These are phyloP conservation scores for Malassezia arunalokei DNA, from an alignment of 1,284 basidiomycete genomes.

Conservation along the genomic window DNA sequence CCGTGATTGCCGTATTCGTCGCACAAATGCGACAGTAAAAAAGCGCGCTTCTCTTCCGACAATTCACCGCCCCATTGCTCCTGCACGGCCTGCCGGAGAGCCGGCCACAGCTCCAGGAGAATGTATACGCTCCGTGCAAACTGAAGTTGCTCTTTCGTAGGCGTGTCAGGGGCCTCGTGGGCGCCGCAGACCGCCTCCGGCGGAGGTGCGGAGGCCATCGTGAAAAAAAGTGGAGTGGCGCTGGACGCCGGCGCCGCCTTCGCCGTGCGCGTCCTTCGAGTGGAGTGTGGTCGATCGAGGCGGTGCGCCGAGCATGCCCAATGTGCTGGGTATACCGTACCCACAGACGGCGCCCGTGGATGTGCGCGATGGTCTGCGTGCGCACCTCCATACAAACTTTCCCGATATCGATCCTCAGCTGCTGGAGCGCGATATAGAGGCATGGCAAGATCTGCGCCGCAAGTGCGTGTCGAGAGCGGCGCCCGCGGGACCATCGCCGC, in stretches of 20 bases:
- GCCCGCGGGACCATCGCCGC: neutral
- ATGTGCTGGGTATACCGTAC: constrained; percentile 31
- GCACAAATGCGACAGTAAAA: constrained; percentile 34
- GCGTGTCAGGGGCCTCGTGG: constrained; percentile 10
- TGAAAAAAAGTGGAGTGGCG: neutral
- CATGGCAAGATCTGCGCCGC: constrained; percentile 59
- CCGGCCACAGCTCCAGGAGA: constrained; percentile 39
- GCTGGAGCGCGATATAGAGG: constrained; percentile 66
- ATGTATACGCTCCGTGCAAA: constrained; percentile 38
- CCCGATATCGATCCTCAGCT: constrained; percentile 72
- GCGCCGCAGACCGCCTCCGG: neutral
- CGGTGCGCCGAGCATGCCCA: constrained; percentile 19
- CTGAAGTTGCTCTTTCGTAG: constrained; percentile 31
- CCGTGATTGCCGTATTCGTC: constrained; percentile 31
- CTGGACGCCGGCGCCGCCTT: neutral
- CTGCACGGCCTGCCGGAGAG: constrained; percentile 37
- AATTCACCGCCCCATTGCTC: constrained; percentile 41
- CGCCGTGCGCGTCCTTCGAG: too few species aligned
- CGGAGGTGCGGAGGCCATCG: neutral
- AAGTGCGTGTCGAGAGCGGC: constrained; percentile 5
- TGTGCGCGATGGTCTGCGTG: constrained; percentile 50
- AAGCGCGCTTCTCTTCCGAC: constrained; percentile 34
- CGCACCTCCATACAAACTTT: constrained; percentile 60
- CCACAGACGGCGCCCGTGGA: constrained; percentile 21
- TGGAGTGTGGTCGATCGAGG: too few species aligned